These are phyloP conservation scores for Pseudevernia furfuracea DNA, from an alignment of 495 filamentous ascomycete species.

Conservation along the genomic window DNA sequence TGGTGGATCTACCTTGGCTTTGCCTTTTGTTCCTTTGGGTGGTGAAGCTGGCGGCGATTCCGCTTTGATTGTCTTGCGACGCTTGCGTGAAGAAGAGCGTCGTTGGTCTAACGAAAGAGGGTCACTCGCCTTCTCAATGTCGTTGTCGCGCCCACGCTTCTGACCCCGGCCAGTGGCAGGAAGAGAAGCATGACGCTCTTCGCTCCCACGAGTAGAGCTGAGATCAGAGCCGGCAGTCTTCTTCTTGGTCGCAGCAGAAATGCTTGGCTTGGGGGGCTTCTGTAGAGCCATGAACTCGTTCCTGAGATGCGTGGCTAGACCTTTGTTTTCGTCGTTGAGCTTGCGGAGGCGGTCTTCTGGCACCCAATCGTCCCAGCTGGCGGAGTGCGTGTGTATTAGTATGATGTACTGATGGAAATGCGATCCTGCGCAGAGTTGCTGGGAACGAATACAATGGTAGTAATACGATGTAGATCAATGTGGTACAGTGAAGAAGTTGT, in stretches of 20 bases:
- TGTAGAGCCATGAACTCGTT: constrained; percentile 42
- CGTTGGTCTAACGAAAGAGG: constrained; percentile 4
- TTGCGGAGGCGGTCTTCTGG: constrained; percentile 89
- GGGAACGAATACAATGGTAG: neutral
- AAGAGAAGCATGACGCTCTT: constrained; percentile 62
- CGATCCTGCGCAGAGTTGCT: neutral
- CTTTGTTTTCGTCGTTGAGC: constrained; percentile 87
- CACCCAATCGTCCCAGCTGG: constrained; percentile 97
- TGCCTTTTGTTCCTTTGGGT: neutral
- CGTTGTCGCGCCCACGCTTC: constrained; percentile 70
- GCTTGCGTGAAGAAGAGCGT: constrained; percentile 8
- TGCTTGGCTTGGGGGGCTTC: constrained; percentile 33
- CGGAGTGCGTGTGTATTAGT: constrained; percentile 1
- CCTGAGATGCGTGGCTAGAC: constrained; percentile 63
- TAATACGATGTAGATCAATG: neutral
- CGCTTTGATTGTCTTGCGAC: constrained; percentile 4
- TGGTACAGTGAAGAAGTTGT: neutral
- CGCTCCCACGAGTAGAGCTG: constrained; percentile 75
- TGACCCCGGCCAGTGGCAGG: constrained; percentile 56
- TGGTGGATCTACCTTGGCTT: neutral
- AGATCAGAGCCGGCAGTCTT: constrained; percentile 62
- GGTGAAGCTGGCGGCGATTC: neutral
- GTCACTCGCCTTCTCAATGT: constrained; percentile 72
- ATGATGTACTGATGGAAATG: neutral
- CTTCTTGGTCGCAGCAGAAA: constrained; percentile 45